Evolutionary conservation across 1,284 basidiomycete species (phyloP), one percentile per base, ranked within the genome.

Genomic region (Nidula niveotomentosa): DNA sequence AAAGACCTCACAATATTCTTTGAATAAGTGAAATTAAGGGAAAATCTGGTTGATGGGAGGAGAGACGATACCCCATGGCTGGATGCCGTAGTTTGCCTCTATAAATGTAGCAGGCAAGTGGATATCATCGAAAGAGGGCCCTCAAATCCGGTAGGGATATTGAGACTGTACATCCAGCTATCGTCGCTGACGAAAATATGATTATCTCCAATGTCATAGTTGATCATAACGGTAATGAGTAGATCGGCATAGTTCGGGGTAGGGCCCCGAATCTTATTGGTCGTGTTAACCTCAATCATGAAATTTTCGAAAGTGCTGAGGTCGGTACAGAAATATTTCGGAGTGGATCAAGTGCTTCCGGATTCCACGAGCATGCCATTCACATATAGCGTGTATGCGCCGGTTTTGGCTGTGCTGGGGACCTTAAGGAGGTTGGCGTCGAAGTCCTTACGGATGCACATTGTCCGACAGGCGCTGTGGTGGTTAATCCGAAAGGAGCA

Each of bases 371-470:
- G 4, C 6, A 56, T 46, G 1, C 68, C 66, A 36, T 68, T 66
- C 48, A 70, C 63, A 8, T 58, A 70, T 33, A 70, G 62, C 1
- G 65, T 64, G 50, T 62, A 69, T 2, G 48, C 58, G 41, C 68
- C 61, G 48, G 65, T 61, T 30, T 63, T 58, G 43, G 64, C 63
- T 6, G 62, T 62, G 39, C 58, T 48, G 8, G 66, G 59, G 8
- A 53, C 56, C 48, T 62, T 64, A 2, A 61, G 61, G 12, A 47
- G 49, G 9, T 62, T 53, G 1, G 63, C 49, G 8, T 54, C 61
- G 48, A 63, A 63, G 17, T 62, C 62, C 30, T 63, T 62, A 30
- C 67, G 62, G 56, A 65, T 8, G 65, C 59, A n/a, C 53, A 53
- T 9, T 55, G 52, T 6, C 60, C 58, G 2, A 45, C 12, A 4